Percentiles rank a stretch among this genome's conserved stretches.
These are phyloP conservation scores for Eimeria praecox DNA, from an alignment of 169 alveolate genomes.

Conservation along the genomic window DNA sequence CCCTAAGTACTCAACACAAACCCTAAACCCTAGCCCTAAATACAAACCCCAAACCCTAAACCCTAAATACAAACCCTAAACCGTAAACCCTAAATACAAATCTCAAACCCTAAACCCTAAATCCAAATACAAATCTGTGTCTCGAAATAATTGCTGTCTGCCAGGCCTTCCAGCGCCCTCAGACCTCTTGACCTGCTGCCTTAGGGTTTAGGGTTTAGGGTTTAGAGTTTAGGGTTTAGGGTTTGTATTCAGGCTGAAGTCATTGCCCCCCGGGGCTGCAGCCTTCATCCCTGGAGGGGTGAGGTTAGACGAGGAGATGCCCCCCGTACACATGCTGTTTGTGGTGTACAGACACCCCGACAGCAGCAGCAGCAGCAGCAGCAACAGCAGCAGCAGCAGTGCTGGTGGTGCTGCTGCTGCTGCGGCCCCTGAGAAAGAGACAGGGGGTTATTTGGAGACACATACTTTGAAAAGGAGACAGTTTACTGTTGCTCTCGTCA, in stretches of 20 bases:
- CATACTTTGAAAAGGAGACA: neutral
- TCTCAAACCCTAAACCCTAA: too few relatives aligned
- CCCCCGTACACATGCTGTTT: constrained; percentile 59
- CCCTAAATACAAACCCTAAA: neutral
- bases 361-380: constrained; percentile 52
- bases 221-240: constrained; percentile 61
- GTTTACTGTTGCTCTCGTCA: constrained; percentile 82
- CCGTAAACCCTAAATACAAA: too few relatives aligned
- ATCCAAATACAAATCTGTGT: too few relatives aligned
- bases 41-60: neutral
- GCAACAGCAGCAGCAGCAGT: constrained; percentile 35
- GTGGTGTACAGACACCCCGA: constrained; percentile 57
- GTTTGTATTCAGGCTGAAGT: constrained; percentile 57
- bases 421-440: neutral
- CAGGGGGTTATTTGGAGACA: constrained; percentile 15
- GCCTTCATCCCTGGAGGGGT: constrained; percentile 81
- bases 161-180: too few relatives aligned
- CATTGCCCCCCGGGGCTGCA: constrained; percentile 61
- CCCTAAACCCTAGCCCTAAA: too few relatives aligned
- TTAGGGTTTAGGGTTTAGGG: constrained; percentile 41
- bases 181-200: neutral
- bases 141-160: too few relatives aligned
- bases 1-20: too few relatives aligned
- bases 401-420: constrained; percentile 16
- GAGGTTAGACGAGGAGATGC: constrained; percentile 31